Base-by-base conservation (phyloP, 495 filamentous ascomycete species). In the Trypethelium eluteriae region DNA sequence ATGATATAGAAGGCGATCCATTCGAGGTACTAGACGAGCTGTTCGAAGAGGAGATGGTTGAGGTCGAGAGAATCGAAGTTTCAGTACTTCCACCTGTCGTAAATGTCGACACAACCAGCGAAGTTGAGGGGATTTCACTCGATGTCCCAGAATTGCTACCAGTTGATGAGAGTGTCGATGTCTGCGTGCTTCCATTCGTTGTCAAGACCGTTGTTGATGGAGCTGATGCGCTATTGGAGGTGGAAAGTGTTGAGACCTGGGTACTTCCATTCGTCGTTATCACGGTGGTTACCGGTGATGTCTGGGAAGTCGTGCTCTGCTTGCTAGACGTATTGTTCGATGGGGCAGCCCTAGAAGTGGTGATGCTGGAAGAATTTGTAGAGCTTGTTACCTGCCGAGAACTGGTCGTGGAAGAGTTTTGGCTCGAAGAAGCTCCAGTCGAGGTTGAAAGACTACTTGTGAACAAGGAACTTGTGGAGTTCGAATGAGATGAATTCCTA, bases 11-110 rank as follows among this genome's bases (percentile, higher is more conserved):
- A 46, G 41, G 41, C 41, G 41, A 46, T 16, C 16, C 41, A 16
- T 16, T 16, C 16, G 41, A 46, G 41, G 41, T 16, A 46, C 41
- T 46, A 16, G 16, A 46, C 16, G 41, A 9, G 41, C 41, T 46
- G 16, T 7, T 46, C 9, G 16, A 46, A 16, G 41, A 46, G 7
- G 41, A 16, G 16, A 53, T 18, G 25, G 9, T 18, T 53, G 49
- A 53, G 16, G 49, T 18, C 25, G 49, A 18, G 49, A 53, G n/a
- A 53, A 18, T 53, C 49, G 49, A 53, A 14, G 10, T 53, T 53
- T 53, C 49, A 53, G 49, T 53, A 53, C 49, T 53, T 53, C 49
- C 49, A 53, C 16, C 25, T 18, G 49, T 53, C n/a, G 49, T 53
- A 11, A 11, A 53, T 11, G 49, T 53, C 49, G 49, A 53, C 25